Evolutionary conservation across 2,329 filamentous ascomycete species (phyloP).

Genomic region (Conoideocrella luteorostrata): DNA sequence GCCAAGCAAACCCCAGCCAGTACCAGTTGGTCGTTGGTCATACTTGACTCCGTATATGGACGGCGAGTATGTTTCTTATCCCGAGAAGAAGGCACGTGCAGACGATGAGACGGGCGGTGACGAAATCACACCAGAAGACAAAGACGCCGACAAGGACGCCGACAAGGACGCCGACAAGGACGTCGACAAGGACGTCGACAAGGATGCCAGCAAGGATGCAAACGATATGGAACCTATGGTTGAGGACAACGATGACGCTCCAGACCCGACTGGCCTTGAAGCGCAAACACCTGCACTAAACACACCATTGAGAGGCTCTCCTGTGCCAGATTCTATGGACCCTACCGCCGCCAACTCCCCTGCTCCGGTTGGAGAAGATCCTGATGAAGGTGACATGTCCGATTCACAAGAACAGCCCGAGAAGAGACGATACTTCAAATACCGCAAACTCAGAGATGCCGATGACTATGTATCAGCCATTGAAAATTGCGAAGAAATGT

Average conservation of each 20-base stretch:
- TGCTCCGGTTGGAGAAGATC: slow-evolving; percentile 29
- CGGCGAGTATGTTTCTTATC: slow-evolving; percentile 32
- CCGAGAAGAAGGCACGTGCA: slow-evolving; percentile 27
- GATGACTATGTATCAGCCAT: slow-evolving; percentile 42
- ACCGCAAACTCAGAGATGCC: slow-evolving; percentile 44
- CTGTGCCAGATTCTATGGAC: slow-evolving; percentile 31
- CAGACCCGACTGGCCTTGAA: slow-evolving; percentile 23
- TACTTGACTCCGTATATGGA: slow-evolving; percentile 35
- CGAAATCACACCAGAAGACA: slow-evolving; percentile 25
- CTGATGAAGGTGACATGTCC: slow-evolving; percentile 28
- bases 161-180: too few relatives aligned
- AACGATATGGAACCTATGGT: slow-evolving; percentile 24
- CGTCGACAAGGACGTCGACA: slow-evolving; percentile 12
- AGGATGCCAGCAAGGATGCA: slow-evolving; percentile 11
- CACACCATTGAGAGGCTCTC: slow-evolving; percentile 33
- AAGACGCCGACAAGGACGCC: slow-evolving; percentile 21
- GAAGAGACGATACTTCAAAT: slow-evolving; percentile 31
- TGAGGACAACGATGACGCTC: slow-evolving; percentile 26
- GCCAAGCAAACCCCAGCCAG: slow-evolving; percentile 21
- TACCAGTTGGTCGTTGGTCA: slow-evolving; percentile 28
- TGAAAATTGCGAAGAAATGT: slow-evolving; percentile 44
- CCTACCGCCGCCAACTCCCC: slow-evolving; percentile 32
- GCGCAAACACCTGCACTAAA: slow-evolving; percentile 30
- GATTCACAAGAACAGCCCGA: slow-evolving; percentile 27
- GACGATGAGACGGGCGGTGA: slow-evolving; percentile 26